Evolutionary conservation across 345 rosid genomes (phyloP).

Genomic region (Acer negundo): DNA sequence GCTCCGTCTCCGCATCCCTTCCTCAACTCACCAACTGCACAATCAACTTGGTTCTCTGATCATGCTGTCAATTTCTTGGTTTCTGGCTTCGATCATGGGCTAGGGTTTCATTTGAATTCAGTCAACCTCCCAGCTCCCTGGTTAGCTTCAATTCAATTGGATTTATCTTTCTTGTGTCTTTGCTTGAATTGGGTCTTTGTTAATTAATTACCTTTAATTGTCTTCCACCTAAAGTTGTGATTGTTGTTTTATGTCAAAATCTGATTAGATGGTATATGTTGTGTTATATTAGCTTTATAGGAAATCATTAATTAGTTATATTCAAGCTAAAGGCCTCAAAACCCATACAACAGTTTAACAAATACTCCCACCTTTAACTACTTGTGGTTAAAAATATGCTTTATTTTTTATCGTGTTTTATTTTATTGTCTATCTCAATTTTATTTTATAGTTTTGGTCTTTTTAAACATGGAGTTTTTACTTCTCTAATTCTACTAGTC

Average conservation of each 20-base stretch:
- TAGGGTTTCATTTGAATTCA: slow-evolving; percentile 50
- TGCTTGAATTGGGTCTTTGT: neutral
- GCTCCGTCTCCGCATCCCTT: slow-evolving; percentile 41
- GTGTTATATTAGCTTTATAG: neutral
- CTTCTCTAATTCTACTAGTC: neutral
- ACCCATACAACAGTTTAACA: neutral
- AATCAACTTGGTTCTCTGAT: slow-evolving; percentile 23
- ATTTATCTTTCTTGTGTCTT: too few relatives aligned
- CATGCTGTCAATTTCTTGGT: slow-evolving; percentile 32
- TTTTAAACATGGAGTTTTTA: neutral
- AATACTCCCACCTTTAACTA: neutral
- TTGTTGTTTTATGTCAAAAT: slow-evolving; percentile 1
- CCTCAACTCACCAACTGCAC: slow-evolving; percentile 21
- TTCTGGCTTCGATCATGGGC: slow-evolving; percentile 39
- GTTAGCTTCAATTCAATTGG: slow-evolving; percentile 27
- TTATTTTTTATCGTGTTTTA: neutral
- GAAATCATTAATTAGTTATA: neutral
- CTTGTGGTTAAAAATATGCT: neutral
- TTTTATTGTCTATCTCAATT: neutral
- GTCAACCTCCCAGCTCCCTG: slow-evolving; percentile 85
- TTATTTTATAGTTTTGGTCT: neutral
- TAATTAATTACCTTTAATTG: neutral
- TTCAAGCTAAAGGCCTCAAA: neutral
- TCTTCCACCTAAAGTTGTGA: neutral
- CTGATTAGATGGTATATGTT: neutral